A percentile compares a stretch with the other conserved stretches of the same genome.
Evolutionary conservation across 2,329 filamentous ascomycete genomes (phyloP).

Genomic region (Apiospora saccharicola): DNA sequence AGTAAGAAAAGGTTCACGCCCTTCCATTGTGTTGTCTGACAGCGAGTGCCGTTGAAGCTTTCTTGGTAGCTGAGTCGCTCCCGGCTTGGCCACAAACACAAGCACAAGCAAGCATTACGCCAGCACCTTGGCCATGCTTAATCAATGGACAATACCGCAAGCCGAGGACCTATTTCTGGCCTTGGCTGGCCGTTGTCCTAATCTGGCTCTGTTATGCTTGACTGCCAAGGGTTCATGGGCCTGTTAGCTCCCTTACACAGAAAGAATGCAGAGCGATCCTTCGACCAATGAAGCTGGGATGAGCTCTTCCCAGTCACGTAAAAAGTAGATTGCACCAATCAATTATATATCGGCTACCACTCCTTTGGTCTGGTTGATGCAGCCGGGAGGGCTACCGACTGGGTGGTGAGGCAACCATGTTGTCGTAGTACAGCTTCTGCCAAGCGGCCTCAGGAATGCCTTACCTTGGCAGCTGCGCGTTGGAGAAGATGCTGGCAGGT

Average conservation of each 20-base stretch:
- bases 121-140: constrained; percentile 7
- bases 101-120: constrained; percentile 1
- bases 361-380: neutral
- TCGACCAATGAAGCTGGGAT: neutral
- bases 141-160: neutral
- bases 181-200: constrained; percentile 3
- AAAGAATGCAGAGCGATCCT: constrained; percentile 3
- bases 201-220: neutral
- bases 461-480: constrained; percentile 13
- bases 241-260: neutral
- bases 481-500: neutral
- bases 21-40: neutral
- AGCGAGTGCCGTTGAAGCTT: constrained; percentile 13
- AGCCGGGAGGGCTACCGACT: neutral
- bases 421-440: neutral
- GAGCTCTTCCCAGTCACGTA: neutral
- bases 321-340: constrained; percentile 12
- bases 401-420: neutral
- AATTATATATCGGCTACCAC: constrained; percentile 2
- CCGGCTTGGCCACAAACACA: constrained; percentile 15
- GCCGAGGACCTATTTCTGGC: neutral
- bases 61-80: constrained; percentile 1
- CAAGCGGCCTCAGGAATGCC: constrained; percentile 3
- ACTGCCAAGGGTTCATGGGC: neutral
- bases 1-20: no score